Percentiles rank a stretch among this genome's conserved stretches.
phyloP scores from a whole-genome alignment of 2,329 filamentous ascomycete genomes.

The Pochonia chlamydosporia region DNA sequence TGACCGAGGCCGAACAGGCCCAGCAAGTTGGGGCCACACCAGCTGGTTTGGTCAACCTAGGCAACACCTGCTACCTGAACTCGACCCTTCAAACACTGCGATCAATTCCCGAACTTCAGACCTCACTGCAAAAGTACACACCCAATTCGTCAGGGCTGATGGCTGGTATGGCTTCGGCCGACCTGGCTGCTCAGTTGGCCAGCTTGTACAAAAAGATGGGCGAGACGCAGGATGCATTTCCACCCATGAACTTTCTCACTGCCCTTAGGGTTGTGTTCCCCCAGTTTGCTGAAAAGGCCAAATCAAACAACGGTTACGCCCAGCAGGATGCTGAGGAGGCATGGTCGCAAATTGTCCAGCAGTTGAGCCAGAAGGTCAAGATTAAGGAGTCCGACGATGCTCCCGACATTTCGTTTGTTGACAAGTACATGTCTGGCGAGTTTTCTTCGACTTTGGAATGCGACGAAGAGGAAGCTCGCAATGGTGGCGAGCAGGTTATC shows the following conservation, averaged over 20 bases:
- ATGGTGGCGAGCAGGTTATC: constrained; percentile 65
- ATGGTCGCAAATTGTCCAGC: constrained; percentile 90
- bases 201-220: constrained; percentile 86
- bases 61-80: constrained; percentile 98
- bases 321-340: constrained; percentile 98
- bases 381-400: constrained; percentile 47
- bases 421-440: constrained; percentile 82
- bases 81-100: constrained; percentile 90
- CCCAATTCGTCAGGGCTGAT: constrained; percentile 29
- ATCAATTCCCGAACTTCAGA: constrained; percentile 83
- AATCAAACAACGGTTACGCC: constrained; percentile 78
- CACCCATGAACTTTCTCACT: constrained; percentile 75
- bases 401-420: constrained; percentile 66
- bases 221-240: constrained; percentile 80
- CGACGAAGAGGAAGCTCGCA: constrained; percentile 72
- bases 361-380: constrained; percentile 72
- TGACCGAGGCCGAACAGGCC: constrained; percentile 90
- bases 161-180: constrained; percentile 46
- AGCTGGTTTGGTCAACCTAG: constrained; percentile 82
- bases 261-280: constrained; percentile 75
- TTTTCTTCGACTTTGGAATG: constrained; percentile 77
- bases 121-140: constrained; percentile 61
- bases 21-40: constrained; percentile 78
- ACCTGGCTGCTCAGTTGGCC: constrained; percentile 71
- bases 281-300: constrained; percentile 87